phyloP scores from a whole-genome alignment of 306 rosid species.

The Betula pendula region DNA sequence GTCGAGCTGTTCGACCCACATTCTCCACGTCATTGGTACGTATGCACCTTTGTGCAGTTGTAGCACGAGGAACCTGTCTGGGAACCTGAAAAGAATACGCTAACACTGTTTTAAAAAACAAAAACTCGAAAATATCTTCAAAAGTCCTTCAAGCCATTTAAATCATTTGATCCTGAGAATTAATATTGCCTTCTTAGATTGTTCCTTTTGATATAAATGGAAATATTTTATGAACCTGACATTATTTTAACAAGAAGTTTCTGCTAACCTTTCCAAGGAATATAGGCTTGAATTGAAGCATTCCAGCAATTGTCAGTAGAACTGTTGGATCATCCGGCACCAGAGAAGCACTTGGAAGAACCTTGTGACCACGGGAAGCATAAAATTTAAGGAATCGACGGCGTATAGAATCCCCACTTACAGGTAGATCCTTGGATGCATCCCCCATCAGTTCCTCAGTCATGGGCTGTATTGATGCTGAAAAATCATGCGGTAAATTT shows the following conservation, averaged over 20 bases:
- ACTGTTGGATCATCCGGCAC: constrained; percentile 95
- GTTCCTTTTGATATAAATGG: background rate
- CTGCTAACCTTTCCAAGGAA: constrained; percentile 75
- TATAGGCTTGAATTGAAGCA: constrained; percentile 95
- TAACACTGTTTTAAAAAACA: constrained; percentile 5
- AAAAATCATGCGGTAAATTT: constrained; percentile 31
- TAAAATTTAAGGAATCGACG: constrained; percentile 63
- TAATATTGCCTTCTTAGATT: background rate
- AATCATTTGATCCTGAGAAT: background rate
- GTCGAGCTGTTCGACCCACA: constrained; percentile 84
- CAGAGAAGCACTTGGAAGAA: constrained; percentile 89
- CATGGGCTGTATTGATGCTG: constrained; percentile 60
- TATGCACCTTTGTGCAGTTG: constrained; percentile 88
- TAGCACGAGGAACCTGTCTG: constrained; percentile 66
- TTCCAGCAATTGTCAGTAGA: constrained; percentile 90
- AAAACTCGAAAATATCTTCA: background rate
- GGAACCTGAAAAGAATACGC: constrained; percentile 49
- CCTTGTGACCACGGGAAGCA: constrained; percentile 79
- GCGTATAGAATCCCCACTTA: constrained; percentile 79
- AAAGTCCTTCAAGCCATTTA: background rate
- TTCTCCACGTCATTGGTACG: constrained; percentile 88
- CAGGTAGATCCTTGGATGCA: constrained; percentile 36
- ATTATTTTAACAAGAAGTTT: background rate
- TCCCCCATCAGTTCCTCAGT: constrained; percentile 40
- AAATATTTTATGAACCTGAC: background rate